These are phyloP conservation scores for Gamarada debralockiae DNA, from an alignment of 495 filamentous ascomycete species.

Conservation along the genomic window DNA sequence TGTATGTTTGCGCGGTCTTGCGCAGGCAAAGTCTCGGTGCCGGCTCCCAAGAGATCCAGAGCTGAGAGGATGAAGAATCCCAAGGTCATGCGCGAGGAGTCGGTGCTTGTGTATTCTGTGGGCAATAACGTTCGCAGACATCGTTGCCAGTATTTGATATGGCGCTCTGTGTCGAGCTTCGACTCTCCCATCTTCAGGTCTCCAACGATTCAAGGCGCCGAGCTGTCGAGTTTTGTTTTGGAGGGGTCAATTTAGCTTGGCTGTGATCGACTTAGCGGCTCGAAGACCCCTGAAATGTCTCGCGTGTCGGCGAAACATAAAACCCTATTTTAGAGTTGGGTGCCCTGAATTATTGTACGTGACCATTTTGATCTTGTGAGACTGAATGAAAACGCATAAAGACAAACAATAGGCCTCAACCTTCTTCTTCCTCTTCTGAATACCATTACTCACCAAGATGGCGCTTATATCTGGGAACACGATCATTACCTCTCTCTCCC, in stretches of 20 bases:
- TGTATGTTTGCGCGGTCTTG: constrained; percentile 58
- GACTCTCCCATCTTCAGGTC: constrained; percentile 38
- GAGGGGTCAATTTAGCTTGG: neutral
- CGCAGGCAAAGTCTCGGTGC: constrained; percentile 49
- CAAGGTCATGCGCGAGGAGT: constrained; percentile 84
- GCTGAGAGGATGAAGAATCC: constrained; percentile 84
- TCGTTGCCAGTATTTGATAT: constrained; percentile 90
- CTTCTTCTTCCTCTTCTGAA: neutral
- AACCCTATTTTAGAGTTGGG: constrained; percentile 6
- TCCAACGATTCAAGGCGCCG: neutral
- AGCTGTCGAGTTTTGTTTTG: no score
- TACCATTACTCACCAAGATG: constrained; percentile 47
- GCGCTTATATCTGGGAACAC: constrained; percentile 71
- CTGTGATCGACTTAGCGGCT: neutral
- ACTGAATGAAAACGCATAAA: neutral
- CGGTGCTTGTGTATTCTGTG: constrained; percentile 73
- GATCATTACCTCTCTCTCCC: constrained; percentile 71
- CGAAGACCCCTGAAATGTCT: neutral
- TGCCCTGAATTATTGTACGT: neutral
- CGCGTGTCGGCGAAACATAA: constrained; percentile 10
- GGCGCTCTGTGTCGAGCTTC: constrained; percentile 62
- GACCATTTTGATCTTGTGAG: constrained; percentile 1
- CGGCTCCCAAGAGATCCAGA: constrained; percentile 69
- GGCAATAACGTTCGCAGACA: constrained; percentile 82
- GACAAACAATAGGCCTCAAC: neutral